Evolutionary conservation across 2,329 filamentous ascomycete species (phyloP).

Genomic region (Magnaporthales sp.): DNA sequence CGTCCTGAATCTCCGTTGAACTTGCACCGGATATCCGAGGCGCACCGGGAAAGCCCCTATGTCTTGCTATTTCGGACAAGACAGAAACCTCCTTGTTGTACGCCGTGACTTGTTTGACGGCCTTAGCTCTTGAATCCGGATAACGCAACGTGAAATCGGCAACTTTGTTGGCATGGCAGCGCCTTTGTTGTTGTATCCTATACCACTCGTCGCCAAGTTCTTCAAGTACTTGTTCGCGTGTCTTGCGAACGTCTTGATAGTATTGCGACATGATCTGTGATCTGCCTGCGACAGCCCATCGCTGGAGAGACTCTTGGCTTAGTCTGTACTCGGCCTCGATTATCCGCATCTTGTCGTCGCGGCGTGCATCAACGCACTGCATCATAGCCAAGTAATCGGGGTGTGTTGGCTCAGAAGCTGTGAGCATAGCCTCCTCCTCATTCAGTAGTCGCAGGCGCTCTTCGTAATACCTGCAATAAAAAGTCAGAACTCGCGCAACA

Average conservation of each 20-base stretch:
- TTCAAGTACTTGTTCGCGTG: constrained; percentile 71
- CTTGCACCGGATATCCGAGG: constrained; percentile 71
- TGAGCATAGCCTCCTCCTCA: constrained; percentile 54
- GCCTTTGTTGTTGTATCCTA: constrained; percentile 78
- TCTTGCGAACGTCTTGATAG: constrained; percentile 76
- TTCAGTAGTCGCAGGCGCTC: constrained; percentile 80
- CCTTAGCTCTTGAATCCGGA: constrained; percentile 65
- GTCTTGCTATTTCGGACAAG: constrained; percentile 83
- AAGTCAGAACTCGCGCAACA: not conserved
- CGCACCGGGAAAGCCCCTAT: constrained; percentile 93
- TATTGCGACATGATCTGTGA: constrained; percentile 85
- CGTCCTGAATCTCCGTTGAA: constrained; percentile 68
- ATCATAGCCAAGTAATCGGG: constrained; percentile 88
- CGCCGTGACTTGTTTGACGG: constrained; percentile 75
- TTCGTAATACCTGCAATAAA: constrained; percentile 65
- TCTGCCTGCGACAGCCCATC: constrained; percentile 69
- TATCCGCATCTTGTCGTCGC: constrained; percentile 69
- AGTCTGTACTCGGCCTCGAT: constrained; percentile 67
- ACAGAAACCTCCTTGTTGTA: constrained; percentile 95
- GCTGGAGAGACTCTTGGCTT: constrained; percentile 63
- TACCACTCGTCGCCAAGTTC: constrained; percentile 85
- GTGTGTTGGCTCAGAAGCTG: constrained; percentile 60
- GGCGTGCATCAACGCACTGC: constrained; percentile 73
- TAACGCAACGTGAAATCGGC: constrained; percentile 78
- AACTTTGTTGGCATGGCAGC: constrained; percentile 60